phyloP scores from a whole-genome alignment of 164 flowering plant species.

The Warburgia ugandensis region DNA sequence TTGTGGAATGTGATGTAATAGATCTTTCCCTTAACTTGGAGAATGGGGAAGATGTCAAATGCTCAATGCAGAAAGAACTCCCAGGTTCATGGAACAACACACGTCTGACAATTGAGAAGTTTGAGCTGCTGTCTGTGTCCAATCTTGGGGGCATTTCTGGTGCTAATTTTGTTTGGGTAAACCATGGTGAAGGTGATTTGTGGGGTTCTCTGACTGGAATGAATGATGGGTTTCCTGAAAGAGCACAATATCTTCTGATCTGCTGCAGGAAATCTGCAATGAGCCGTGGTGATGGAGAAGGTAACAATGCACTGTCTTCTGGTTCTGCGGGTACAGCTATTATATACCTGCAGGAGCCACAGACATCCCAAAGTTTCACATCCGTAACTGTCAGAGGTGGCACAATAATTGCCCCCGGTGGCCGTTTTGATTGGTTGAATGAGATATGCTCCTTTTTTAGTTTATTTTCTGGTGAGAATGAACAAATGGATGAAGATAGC shows the following conservation, averaged over 20 bases:
- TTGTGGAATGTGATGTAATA: slow-evolving; percentile 58
- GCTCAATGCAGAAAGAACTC: slow-evolving; percentile 63
- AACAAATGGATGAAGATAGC: slow-evolving; percentile 16
- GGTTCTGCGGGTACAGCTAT: slow-evolving; percentile 68
- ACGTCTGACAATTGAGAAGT: slow-evolving; percentile 44
- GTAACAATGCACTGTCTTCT: slow-evolving; percentile 76
- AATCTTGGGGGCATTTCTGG: slow-evolving; percentile 58
- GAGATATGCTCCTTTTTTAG: slow-evolving; percentile 51
- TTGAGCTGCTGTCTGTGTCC: slow-evolving; percentile 65
- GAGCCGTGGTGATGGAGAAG: slow-evolving; percentile 91
- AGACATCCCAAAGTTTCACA: slow-evolving; percentile 27
- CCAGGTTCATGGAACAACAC: slow-evolving; percentile 70
- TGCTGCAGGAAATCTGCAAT: slow-evolving; percentile 63
- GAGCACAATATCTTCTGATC: slow-evolving; percentile 51
- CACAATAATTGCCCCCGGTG: slow-evolving; percentile 76
- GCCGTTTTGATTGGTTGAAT: slow-evolving; percentile 87
- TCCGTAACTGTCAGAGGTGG: slow-evolving; percentile 60
- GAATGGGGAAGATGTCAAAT: slow-evolving; percentile 22
- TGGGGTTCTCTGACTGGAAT: slow-evolving; percentile 50
- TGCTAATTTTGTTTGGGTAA: slow-evolving; percentile 55
- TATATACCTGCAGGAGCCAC: slow-evolving; percentile 51
- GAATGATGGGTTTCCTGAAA: slow-evolving; percentile 8
- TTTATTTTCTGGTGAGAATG: slow-evolving; percentile 34
- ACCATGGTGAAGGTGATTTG: slow-evolving; percentile 75
- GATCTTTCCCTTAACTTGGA: slow-evolving; percentile 41